Conservation (phyloP, 2,329 filamentous ascomycete genomes). For the Sporothrix curviconia region DNA sequence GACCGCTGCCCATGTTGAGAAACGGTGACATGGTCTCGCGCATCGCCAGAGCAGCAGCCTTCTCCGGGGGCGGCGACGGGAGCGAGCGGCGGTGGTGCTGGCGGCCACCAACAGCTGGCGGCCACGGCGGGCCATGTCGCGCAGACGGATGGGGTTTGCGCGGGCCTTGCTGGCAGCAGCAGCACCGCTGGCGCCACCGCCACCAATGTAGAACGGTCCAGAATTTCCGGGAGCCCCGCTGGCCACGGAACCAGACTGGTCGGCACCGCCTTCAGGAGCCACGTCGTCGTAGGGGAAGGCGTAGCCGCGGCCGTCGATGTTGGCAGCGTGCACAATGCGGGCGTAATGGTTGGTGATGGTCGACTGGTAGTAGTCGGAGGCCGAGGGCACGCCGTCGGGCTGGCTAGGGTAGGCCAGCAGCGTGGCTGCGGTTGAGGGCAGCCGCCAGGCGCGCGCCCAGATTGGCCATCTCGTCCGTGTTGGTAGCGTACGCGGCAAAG, state of each 20-base stretch:
- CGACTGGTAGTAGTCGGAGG: constrained; percentile 51
- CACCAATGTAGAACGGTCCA: constrained; percentile 20
- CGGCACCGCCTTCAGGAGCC: constrained; percentile 42
- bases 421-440: constrained; percentile 67
- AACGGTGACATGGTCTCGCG: constrained; percentile 6
- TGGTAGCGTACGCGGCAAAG: constrained; percentile 41
- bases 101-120: constrained; percentile 18
- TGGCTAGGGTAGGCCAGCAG: constrained; percentile 48
- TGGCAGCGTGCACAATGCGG: constrained; percentile 55
- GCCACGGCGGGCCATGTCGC: constrained; percentile 18
- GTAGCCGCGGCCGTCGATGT: constrained; percentile 56
- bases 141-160: constrained; percentile 13
- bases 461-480: constrained; percentile 46
- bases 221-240: constrained; percentile 48
- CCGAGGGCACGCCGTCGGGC: constrained; percentile 44
- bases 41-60: background rate
- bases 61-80: background rate
- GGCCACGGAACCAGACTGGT: constrained; percentile 58
- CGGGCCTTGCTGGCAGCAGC: constrained; percentile 1
- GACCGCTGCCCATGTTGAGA: background rate
- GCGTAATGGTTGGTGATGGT: constrained; percentile 60
- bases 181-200: constrained; percentile 7
- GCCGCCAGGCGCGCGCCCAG: constrained; percentile 69
- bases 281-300: constrained; percentile 70
- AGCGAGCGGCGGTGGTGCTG: constrained; percentile 15